A percentile compares a stretch with the other conserved stretches of the same genome.
These are phyloP conservation scores for Phytopythium boreale DNA, from an alignment of 352 stramenopile species.

Conservation along the genomic window DNA sequence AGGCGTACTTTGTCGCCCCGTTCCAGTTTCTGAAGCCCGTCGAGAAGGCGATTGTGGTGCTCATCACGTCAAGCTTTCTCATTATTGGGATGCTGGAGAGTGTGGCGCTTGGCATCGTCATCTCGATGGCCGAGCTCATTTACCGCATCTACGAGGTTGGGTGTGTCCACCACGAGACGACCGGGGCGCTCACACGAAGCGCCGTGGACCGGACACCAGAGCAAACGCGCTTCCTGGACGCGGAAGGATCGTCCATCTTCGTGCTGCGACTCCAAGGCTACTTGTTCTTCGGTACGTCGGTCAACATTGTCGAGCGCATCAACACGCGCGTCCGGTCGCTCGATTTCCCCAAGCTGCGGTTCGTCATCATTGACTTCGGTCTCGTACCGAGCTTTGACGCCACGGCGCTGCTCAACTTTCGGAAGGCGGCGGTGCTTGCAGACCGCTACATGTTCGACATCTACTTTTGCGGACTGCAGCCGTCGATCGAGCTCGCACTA, in stretches of 20 bases:
- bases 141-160: conserved; percentile 77
- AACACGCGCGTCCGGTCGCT: conserved; percentile 62
- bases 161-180: conserved; percentile 76
- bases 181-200: conserved; percentile 55
- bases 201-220: conserved; percentile 66
- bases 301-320: conserved; percentile 75
- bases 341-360: conserved; percentile 55
- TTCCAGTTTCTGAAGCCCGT: conserved; percentile 72
- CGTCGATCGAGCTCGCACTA: conserved; percentile 39
- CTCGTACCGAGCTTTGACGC: conserved; percentile 77
- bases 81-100: conserved; percentile 71
- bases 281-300: conserved; percentile 80
- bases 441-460: conserved; percentile 72
- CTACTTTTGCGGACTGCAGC: conserved; percentile 73
- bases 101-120: conserved; percentile 68
- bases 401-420: conserved; percentile 73
- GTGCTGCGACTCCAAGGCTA: conserved; percentile 76
- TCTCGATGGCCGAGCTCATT: conserved; percentile 80
- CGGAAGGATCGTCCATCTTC: conserved; percentile 58
- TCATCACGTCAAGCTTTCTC: conserved; percentile 72
- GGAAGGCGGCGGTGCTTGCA: conserved; percentile 56
- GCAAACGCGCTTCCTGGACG: conserved; percentile 50
- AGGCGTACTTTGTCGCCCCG: conserved; percentile 71
- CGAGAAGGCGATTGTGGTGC: conserved; percentile 56
- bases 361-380: conserved; percentile 76